Base-by-base conservation (phyloP, 441 rosid species). In the Brassica balearica region DNA sequence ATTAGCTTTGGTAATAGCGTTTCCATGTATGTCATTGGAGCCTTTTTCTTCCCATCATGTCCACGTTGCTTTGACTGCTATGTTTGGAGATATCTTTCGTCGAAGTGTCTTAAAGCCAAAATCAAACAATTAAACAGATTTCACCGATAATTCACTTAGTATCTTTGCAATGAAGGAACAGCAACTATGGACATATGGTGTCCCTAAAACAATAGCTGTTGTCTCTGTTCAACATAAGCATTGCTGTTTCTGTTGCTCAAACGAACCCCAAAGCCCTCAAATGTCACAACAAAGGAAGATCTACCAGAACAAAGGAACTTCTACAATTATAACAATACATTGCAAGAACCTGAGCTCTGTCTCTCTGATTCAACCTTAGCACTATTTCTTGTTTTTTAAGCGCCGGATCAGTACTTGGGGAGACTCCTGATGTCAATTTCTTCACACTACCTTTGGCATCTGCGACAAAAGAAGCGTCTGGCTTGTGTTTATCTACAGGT, bases 401-500 rank as follows among this genome's bases (percentile, higher is more conserved):
- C 7, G 84, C 76, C 3, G 82, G 79, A 0, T 91, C 78, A 17
- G 88, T 81, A 68, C 77, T 83, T 60, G 82, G 64, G 34, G 5
- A 5, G 6, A 83, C 80, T 63, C 77, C 85, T 27, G 81, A 77
- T 3, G 76, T 69, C 17, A 82, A 48, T 71, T 77, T 84, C 76
- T 71, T 86, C 36, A 88, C 81, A 76, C 96, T 89, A 69, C 91
- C 90, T 86, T 89, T 82, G 7, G 93, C 97, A 69, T 84, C 89
- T 0, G 97, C 91, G 7, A 90, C 81, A 82, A 93, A 93, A 64
- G 82, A 67, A 25, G 92, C 86, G 85, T 91, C 95, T 5, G 96
- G 96, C 72, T 93, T 92, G 22, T 91, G 92, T 77, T 91, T 89
- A 58, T 85, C 85, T 1, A 81, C 67, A 60, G 99, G 96, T 81